Percentiles rank a stretch among this genome's conserved stretches.
These are phyloP conservation scores for Solanum bulbocastanum DNA, from an alignment of 257 asterid genomes.

Conservation along the genomic window DNA sequence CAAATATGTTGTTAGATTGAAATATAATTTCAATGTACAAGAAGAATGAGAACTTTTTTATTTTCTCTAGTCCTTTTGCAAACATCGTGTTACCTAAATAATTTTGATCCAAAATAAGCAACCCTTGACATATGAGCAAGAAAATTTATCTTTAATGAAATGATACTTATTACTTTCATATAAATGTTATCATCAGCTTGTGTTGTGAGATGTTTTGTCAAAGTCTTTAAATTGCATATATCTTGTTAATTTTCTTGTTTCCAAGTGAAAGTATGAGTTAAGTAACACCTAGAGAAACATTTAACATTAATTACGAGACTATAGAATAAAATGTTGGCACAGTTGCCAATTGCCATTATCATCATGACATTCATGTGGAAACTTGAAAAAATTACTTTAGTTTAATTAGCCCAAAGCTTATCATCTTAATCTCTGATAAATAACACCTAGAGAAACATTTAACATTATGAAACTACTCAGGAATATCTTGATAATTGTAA, in stretches of 20 bases:
- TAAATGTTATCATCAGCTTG: too few relatives aligned
- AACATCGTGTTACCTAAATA: too few relatives aligned
- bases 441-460: conserved; percentile 27
- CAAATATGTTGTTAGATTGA: too few relatives aligned
- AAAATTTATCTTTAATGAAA: too few relatives aligned
- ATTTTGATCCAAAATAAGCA: too few relatives aligned
- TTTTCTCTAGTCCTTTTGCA: too few relatives aligned
- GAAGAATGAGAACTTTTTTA: too few relatives aligned
- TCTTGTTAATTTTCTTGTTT: neutral
- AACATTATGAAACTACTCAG: neutral
- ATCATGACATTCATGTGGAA: conserved; percentile 5
- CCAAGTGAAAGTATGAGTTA: neutral
- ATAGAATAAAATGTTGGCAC: neutral
- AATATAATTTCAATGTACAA: too few relatives aligned
- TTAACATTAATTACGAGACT: neutral
- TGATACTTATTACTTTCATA: too few relatives aligned
- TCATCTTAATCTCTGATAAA: conserved; percentile 16
- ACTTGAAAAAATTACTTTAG: neutral
- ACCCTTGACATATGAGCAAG: too few relatives aligned
- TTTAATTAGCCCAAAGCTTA: conserved; percentile 14
- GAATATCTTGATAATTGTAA: conserved; percentile 20
- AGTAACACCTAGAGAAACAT: conserved; percentile 24
- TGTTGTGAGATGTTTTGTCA: too few relatives aligned
- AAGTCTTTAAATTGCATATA: neutral
- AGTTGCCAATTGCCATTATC: neutral